Base-by-base conservation (phyloP, 768 basidiomycete species). In the Auricularia heimuer region DNA sequence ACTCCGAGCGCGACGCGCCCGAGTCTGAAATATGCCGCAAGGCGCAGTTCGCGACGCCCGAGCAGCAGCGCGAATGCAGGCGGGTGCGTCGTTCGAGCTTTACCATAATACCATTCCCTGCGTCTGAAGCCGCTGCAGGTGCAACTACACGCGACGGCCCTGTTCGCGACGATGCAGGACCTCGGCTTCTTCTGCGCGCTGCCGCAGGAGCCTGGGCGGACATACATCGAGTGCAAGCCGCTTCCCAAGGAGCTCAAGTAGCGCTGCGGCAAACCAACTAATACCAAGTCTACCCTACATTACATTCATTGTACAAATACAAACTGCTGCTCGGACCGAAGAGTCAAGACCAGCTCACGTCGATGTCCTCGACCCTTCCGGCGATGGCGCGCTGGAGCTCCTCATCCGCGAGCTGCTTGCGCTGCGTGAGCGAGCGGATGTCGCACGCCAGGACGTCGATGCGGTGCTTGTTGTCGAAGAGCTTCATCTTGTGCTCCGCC, bases 131-230 rank as follows among this genome's bases (percentile, higher is more conserved):
- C 21, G 67, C 64, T 71, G 60, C 70, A 90, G 86, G 70, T 86
- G 67, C 79, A 80, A 73, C 83, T 87, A 85, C 78, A 83, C 64
- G 81, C 86, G 11, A 88, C 80, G 67, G 75, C 79, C 65, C 68
- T 89, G 63, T 88, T 90, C 70, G 76, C 81, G 70, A 82, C 86
- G 47, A 90, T 92, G 88, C 88, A 89, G 87, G 79, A 81, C 12
- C 77, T 81, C 62, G 87, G 85, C 14, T 88, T 89, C 74, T 90
- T 83, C 73, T 89, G 86, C 71, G 81, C 84, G 2, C 73, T 87
- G 58, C 86, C 87, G 14, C 83, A 83, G 71, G 84, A 90, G 70
- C 88, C 86, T 6, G 72, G 76, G 63, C 80, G 78, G 72, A 87
- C 85, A 29, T 76, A 90, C 68, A 87, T 89, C 76, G 82, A 86